phyloP scores from a whole-genome alignment of 768 basidiomycete species.

The Mycena rebaudengoi region DNA sequence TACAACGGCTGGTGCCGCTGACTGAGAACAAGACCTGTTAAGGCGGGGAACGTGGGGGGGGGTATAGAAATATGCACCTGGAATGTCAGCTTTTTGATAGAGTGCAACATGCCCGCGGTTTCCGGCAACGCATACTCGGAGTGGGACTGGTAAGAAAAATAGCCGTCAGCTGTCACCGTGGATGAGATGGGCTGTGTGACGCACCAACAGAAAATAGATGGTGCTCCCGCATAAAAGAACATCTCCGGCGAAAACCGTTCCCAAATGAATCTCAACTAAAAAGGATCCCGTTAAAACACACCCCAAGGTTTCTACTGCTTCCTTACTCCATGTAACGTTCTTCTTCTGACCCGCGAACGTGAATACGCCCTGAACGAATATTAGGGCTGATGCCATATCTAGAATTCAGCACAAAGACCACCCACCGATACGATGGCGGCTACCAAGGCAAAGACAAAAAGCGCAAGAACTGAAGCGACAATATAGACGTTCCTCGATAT shows the following conservation, averaged over 20 bases:
- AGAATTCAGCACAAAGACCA: not conserved
- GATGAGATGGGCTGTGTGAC: not conserved
- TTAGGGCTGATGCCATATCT: not conserved
- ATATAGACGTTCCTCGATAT: conserved; percentile 2
- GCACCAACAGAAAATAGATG: conserved; percentile 7
- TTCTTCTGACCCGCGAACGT: not conserved
- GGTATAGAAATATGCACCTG: not conserved
- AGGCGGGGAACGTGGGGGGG: no score
- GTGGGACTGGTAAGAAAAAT: not conserved
- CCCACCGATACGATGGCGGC: conserved; percentile 1
- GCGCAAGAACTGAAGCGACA: not conserved
- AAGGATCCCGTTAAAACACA: not conserved
- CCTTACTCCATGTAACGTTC: conserved; percentile 2
- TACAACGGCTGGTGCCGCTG: no score
- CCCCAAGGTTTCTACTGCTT: not conserved
- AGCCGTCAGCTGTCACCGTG: not conserved
- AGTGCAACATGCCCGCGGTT: not conserved
- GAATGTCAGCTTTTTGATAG: not conserved
- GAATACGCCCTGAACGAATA: not conserved
- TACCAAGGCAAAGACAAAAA: conserved; percentile 1
- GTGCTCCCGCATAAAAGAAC: conserved; percentile 3
- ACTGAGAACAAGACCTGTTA: no score
- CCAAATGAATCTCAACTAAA: not conserved
- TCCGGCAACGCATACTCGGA: not conserved
- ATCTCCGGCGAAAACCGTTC: conserved; percentile 5